A percentile compares a stretch with the other conserved stretches of the same genome.
Evolutionary conservation across 345 rosid genomes (phyloP).

Genomic region (Cardamine resedifolia): DNA sequence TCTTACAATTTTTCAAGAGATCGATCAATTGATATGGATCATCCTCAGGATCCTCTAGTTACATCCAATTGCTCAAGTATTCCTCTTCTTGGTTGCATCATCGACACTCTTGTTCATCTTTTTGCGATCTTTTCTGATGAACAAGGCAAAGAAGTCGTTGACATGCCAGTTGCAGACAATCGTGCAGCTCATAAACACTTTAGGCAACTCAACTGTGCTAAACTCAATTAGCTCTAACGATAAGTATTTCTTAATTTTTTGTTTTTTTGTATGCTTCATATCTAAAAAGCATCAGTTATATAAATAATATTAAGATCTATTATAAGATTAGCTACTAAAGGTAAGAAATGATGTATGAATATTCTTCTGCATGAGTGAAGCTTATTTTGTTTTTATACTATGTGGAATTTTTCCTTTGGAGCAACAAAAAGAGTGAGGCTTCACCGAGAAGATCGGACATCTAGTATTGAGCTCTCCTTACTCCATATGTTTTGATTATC

Average conservation of each 20-base stretch:
- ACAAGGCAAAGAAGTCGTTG: slow-evolving; percentile 10
- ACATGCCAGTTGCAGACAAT: slow-evolving; percentile 24
- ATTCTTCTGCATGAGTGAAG: background rate
- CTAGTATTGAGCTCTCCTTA: background rate
- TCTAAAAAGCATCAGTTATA: background rate
- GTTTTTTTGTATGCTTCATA: background rate
- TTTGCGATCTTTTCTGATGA: background rate
- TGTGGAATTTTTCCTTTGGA: background rate
- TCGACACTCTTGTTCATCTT: slow-evolving; percentile 27
- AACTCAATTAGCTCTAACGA: slow-evolving; percentile 19
- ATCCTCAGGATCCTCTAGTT: slow-evolving; percentile 16
- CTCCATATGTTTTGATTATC: background rate
- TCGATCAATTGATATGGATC: slow-evolving; percentile 10
- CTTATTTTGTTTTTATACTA: background rate
- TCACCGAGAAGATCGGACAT: background rate
- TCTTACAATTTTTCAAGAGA: background rate
- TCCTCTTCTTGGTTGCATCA: slow-evolving; percentile 38
- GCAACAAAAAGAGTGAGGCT: background rate
- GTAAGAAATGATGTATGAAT: background rate
- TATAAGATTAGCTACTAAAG: background rate
- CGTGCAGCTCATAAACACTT: slow-evolving; percentile 36
- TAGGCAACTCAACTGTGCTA: slow-evolving; percentile 27
- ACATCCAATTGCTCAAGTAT: slow-evolving; percentile 2
- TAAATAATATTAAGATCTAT: background rate
- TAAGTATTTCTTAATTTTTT: slow-evolving; percentile 9